These are phyloP conservation scores for Penicillium goetzii DNA, from an alignment of 495 filamentous ascomycete species.

Conservation along the genomic window DNA sequence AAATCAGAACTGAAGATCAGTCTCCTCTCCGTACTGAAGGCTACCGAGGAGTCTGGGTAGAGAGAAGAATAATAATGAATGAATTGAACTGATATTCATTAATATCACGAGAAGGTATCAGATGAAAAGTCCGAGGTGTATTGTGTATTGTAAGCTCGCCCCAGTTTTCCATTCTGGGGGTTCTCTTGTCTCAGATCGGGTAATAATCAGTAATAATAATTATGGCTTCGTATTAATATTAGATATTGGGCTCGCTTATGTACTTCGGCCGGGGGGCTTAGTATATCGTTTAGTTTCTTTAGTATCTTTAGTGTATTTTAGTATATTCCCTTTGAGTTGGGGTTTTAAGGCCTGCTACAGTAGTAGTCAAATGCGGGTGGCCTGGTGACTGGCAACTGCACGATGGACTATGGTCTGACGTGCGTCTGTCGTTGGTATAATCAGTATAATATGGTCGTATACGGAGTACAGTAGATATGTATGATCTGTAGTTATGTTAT, in stretches of 20 bases:
- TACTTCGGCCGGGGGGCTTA: neutral
- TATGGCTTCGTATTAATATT: neutral
- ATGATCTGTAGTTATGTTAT: too few relatives aligned
- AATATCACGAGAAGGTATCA: neutral
- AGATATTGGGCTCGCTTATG: constrained; percentile 2
- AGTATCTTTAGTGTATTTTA: neutral
- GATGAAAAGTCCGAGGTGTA: neutral
- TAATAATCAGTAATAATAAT: too few relatives aligned
- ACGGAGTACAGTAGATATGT: too few relatives aligned
- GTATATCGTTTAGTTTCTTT: neutral
- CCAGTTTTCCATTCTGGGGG: neutral
- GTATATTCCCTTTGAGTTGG: neutral
- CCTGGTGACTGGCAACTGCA: neutral
- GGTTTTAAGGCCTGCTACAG: neutral
- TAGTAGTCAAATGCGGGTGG: neutral
- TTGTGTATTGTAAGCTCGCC: neutral
- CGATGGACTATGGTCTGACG: too few relatives aligned
- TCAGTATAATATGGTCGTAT: too few relatives aligned
- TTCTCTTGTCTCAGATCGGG: neutral
- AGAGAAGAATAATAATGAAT: neutral
- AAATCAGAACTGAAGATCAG: neutral
- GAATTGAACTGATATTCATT: neutral
- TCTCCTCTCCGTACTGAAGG: neutral
- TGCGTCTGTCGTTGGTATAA: too few relatives aligned
- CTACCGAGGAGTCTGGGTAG: neutral